A percentile compares a stretch with the other conserved stretches of the same genome.
phyloP scores from a whole-genome alignment of 1,284 basidiomycete species.

The Cutaneotrichosporon dermatis region DNA sequence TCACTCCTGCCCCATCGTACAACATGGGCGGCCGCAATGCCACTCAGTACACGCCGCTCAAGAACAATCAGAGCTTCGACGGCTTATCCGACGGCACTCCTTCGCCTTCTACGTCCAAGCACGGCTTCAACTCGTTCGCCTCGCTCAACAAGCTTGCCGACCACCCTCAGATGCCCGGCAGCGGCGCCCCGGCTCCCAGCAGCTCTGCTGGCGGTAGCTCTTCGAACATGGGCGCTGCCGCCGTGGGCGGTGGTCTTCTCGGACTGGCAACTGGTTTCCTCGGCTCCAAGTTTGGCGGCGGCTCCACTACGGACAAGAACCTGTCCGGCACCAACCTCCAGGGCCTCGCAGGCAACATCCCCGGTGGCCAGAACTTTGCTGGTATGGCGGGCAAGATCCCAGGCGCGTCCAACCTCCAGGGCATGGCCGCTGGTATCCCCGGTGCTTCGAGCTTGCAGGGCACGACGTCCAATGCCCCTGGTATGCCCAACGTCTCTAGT shows the following conservation, averaged over 20 bases:
- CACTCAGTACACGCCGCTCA: slow-evolving; percentile 5
- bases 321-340: slow-evolving; percentile 2
- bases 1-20: slow-evolving; percentile 8
- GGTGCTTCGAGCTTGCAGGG: not conserved
- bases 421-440: slow-evolving; percentile 4
- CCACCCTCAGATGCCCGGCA: not conserved
- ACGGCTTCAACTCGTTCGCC: slow-evolving; percentile 4
- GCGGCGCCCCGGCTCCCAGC: not conserved
- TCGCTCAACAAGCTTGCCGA: slow-evolving; percentile 9
- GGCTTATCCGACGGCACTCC: slow-evolving; percentile 2
- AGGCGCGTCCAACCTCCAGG: slow-evolving; percentile 1
- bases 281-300: not conserved
- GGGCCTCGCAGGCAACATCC: not conserved
- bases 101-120: not conserved
- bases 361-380: slow-evolving; percentile 4
- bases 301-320: not conserved
- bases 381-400: not conserved
- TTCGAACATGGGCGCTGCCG: not conserved
- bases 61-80: slow-evolving; percentile 9
- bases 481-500: not conserved
- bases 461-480: not conserved
- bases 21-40: not conserved
- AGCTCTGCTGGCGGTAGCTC: slow-evolving; percentile 1
- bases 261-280: not conserved
- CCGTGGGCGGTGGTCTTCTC: slow-evolving; percentile 3